A percentile compares a stretch with the other conserved stretches of the same genome.
Evolutionary conservation across 805 yeast species (phyloP).

Genomic region (Kuraishia borneana): DNA sequence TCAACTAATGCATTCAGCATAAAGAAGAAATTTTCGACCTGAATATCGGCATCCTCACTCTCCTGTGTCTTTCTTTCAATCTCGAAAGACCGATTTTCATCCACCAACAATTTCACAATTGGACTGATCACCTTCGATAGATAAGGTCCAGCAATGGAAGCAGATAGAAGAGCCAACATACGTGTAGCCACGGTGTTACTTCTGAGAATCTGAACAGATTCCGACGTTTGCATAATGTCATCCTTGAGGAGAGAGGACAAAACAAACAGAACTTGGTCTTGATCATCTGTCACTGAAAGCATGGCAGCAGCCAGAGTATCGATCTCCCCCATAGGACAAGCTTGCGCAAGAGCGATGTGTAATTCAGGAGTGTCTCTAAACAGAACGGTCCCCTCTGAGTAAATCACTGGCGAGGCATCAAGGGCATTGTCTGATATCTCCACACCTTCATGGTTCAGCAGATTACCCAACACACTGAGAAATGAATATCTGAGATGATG

Average conservation of each 20-base stretch:
- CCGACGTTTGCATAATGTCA: conserved; percentile 49
- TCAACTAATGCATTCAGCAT: conserved; percentile 49
- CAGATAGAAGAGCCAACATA: conserved; percentile 59
- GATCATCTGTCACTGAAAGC: conserved; percentile 38
- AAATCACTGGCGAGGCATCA: conserved; percentile 5
- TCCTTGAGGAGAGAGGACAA: conserved; percentile 44
- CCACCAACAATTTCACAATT: conserved; percentile 40
- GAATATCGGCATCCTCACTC: conserved; percentile 24
- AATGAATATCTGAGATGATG: conserved; percentile 57
- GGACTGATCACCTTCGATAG: conserved; percentile 42
- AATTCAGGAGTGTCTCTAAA: conserved; percentile 24
- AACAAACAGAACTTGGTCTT: conserved; percentile 25
- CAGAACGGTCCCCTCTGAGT: conserved; percentile 7
- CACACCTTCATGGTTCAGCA: not conserved
- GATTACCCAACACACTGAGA: conserved; percentile 61
- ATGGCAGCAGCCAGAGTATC: conserved; percentile 61
- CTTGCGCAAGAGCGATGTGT: conserved; percentile 40
- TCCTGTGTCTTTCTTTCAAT: conserved; percentile 38
- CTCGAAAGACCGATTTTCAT: conserved; percentile 43
- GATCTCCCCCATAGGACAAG: conserved; percentile 60
- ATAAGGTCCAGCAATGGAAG: conserved; percentile 53
- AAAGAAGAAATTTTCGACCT: conserved; percentile 37
- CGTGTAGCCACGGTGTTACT: conserved; percentile 78
- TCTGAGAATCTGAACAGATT: conserved; percentile 65
- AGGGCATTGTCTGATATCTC: conserved; percentile 28